A percentile compares a stretch with the other conserved stretches of the same genome.
phyloP scores from a whole-genome alignment of 768 basidiomycete genomes.

The Glaciozyma martinii region DNA sequence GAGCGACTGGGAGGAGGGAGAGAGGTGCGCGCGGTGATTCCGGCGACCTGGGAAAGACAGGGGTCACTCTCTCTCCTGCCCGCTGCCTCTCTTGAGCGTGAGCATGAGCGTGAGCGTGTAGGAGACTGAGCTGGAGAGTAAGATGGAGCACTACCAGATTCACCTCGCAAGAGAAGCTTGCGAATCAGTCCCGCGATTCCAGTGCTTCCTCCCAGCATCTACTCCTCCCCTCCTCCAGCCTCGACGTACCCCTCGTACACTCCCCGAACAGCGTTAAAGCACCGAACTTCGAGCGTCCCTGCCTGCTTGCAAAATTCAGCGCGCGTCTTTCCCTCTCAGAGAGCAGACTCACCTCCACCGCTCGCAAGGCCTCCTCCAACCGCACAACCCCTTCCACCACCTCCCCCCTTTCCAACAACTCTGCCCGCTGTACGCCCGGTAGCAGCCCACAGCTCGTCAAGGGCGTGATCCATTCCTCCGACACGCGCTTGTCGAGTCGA shows the following conservation, averaged over 20 bases:
- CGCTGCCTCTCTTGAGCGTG: no score
- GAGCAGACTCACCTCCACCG: background rate
- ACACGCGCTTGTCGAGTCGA: background rate
- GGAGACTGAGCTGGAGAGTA: no score
- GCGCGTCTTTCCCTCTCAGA: background rate
- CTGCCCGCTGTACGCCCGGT: conserved; percentile 8
- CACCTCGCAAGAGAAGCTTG: no score
- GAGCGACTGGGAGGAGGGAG: no score
- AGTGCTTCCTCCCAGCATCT: background rate
- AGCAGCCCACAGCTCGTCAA: conserved; percentile 3
- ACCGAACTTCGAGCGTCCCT: conserved; percentile 6
- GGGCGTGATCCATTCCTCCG: conserved; percentile 11
- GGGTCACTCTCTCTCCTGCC: no score
- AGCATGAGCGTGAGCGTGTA: no score
- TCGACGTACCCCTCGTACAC: conserved; percentile 6
- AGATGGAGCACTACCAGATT: no score
- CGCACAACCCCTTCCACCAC: conserved; percentile 1
- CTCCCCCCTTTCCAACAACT: conserved; percentile 19
- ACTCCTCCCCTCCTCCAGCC: background rate
- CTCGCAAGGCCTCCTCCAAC: background rate
- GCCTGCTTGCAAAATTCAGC: background rate
- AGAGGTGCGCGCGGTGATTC: no score
- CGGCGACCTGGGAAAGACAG: no score
- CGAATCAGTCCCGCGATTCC: background rate
- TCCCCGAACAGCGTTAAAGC: conserved; percentile 28